These are phyloP conservation scores for Lathyrus oleraceus DNA, from an alignment of 306 rosid species.

Conservation along the genomic window DNA sequence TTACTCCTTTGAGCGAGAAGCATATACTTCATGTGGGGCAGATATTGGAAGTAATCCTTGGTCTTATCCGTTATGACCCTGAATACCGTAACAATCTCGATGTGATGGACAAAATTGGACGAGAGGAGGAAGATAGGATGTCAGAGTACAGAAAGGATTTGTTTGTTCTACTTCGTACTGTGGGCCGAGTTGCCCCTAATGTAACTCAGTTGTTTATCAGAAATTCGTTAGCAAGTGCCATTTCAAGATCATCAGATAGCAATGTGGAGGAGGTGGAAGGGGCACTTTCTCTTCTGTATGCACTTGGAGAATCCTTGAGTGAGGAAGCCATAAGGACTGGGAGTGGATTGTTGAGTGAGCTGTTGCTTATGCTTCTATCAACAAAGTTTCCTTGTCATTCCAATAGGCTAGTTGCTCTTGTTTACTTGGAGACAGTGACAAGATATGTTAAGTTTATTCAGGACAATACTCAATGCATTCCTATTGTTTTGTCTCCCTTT, in stretches of 20 bases:
- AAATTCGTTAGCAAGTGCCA: slow-evolving; percentile 65
- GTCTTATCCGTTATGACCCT: slow-evolving; percentile 74
- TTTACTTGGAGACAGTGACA: slow-evolving; percentile 84
- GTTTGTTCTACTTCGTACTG: slow-evolving; percentile 62
- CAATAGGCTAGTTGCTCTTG: slow-evolving; percentile 90
- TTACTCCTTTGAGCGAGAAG: slow-evolving; percentile 67
- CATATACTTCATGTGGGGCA: slow-evolving; percentile 78
- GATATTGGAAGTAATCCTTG: slow-evolving; percentile 79
- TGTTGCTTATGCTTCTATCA: slow-evolving; percentile 76
- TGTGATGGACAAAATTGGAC: slow-evolving; percentile 78
- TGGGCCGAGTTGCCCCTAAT: slow-evolving; percentile 68
- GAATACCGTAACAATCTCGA: slow-evolving; percentile 68
- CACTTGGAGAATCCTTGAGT: slow-evolving; percentile 77
- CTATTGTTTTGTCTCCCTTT: slow-evolving; percentile 78
- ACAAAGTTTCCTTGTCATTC: slow-evolving; percentile 88
- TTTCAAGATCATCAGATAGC: slow-evolving; percentile 62
- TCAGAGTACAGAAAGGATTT: slow-evolving; percentile 86
- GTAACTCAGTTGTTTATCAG: slow-evolving; percentile 72
- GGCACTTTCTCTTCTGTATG: slow-evolving; percentile 77
- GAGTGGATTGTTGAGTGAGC: slow-evolving; percentile 66
- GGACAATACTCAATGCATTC: slow-evolving; percentile 77
- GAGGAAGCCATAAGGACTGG: slow-evolving; percentile 74
- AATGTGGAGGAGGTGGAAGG: slow-evolving; percentile 93
- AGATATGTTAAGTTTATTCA: slow-evolving; percentile 84
- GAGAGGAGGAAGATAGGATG: slow-evolving; percentile 94